Evolutionary conservation across 2,329 filamentous ascomycete species (phyloP).

Genomic region (Chrysoporthe deuterocubensis): DNA sequence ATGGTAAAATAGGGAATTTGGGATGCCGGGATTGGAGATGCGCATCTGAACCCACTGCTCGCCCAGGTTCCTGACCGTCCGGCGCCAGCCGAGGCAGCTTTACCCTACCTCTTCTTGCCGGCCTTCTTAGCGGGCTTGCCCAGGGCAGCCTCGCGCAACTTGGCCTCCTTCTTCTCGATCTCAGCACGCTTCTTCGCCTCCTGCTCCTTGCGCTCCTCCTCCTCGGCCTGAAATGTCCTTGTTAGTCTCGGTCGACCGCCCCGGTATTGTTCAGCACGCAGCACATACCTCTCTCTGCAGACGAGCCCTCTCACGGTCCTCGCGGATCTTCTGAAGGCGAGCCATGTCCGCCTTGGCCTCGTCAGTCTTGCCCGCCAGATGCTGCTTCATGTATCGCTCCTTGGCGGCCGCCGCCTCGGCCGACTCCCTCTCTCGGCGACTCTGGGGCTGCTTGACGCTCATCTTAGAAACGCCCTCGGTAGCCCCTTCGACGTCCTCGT

Average conservation of each 20-base stretch:
- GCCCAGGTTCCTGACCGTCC: too few species aligned
- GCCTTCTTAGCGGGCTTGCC: conserved; percentile 50
- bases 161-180: conserved; percentile 59
- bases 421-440: conserved; percentile 68
- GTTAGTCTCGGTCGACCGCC: conserved; percentile 32
- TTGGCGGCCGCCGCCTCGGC: conserved; percentile 85
- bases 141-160: conserved; percentile 57
- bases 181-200: conserved; percentile 54
- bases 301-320: conserved; percentile 72
- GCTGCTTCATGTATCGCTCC: conserved; percentile 88
- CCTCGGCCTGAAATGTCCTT: conserved; percentile 52
- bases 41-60: not conserved
- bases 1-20: not conserved
- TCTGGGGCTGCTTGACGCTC: conserved; percentile 42
- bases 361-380: conserved; percentile 95
- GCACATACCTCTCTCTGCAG: conserved; percentile 79
- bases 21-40: not conserved
- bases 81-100: not conserved
- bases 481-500: conserved; percentile 49
- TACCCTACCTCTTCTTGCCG: conserved; percentile 45
- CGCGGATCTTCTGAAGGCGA: conserved; percentile 77
- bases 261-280: not conserved
- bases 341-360: conserved; percentile 90
- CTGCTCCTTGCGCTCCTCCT: conserved; percentile 58
- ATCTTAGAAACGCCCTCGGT: conserved; percentile 62